Base-by-base conservation (phyloP, 2,329 filamentous ascomycete species). In the Aspergillus unguis region DNA sequence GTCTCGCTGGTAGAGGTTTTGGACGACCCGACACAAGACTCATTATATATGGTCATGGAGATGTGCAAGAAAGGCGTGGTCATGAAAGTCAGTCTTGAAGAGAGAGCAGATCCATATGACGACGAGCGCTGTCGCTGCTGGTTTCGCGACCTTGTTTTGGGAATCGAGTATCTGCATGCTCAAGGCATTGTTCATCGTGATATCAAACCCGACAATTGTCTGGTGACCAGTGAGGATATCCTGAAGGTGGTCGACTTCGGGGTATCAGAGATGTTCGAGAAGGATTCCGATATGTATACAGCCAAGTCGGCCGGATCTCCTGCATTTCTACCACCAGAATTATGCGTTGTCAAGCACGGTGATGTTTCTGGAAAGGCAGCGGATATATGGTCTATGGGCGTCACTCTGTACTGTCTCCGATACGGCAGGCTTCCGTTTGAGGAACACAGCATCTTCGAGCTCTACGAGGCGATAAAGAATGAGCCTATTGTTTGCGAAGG, bases 251-350 rank as follows among this genome's bases (percentile, higher is more conserved):
- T 95, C 48, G 94, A 97, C 71, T 99, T 99, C 77, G 94, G 94
- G n/a, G 94, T 97, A 6, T 97, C 92, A 1, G 92, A 99, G 68
- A 96, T 99, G 85, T 99, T 99, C 62, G 87, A 92, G 66, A 96
- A 95, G 69, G 79, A 87, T 52, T 84, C 82, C 2, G 82, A 90
- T 42, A 97, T 97, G 94, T 85, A 85, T 68, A 96, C 90, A 0
- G 85, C 87, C 53, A 99, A 97, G 73, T 92, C 91, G 3, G 92
- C 92, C 8, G 94, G 94, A 1, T 96, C 92, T 3, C 94, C 94
- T 0, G 94, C 94, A 0, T 99, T 99, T 65, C 81, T 97, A 53
- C 89, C 94, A 0, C 94, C 94, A 0, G 94, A 99, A 71, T 78
- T 99, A 9, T 99, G 94, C 65, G 85, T 92, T 25, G 83, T 85